Evolutionary conservation across 2,329 filamentous ascomycete genomes (phyloP).

Genomic region (Tolypocladium sp.): DNA sequence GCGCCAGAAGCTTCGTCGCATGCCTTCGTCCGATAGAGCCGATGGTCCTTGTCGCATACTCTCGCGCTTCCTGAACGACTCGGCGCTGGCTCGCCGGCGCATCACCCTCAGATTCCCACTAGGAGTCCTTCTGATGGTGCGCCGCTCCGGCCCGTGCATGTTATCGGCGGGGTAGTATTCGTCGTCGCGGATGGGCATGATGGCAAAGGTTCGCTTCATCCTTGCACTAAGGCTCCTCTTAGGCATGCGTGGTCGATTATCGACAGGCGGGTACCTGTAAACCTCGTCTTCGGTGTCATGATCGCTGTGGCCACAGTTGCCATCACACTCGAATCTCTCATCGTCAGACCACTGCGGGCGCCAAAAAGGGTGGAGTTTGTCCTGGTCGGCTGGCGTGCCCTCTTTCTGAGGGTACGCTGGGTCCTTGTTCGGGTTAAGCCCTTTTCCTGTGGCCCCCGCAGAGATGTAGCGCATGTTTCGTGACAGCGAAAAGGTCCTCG

Average conservation of each 20-base stretch:
- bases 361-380: slow-evolving; percentile 53
- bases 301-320: slow-evolving; percentile 22
- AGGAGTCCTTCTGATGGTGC: slow-evolving; percentile 48
- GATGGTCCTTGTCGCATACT: slow-evolving; percentile 22
- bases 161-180: slow-evolving; percentile 21
- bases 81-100: slow-evolving; percentile 38
- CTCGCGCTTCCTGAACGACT: slow-evolving; percentile 25
- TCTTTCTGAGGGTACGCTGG: slow-evolving; percentile 31
- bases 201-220: slow-evolving; percentile 51
- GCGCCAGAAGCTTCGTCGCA: slow-evolving; percentile 20
- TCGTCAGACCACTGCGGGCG: slow-evolving; percentile 39
- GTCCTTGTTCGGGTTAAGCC: slow-evolving; percentile 14
- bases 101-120: slow-evolving; percentile 54
- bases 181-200: slow-evolving; percentile 41
- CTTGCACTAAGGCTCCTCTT: slow-evolving; percentile 41
- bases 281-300: slow-evolving; percentile 29
- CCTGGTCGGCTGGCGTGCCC: slow-evolving; percentile 39
- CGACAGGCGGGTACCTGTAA: slow-evolving; percentile 37
- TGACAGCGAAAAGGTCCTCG: slow-evolving; percentile 46
- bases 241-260: slow-evolving; percentile 35
- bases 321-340: slow-evolving; percentile 19
- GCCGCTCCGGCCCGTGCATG: slow-evolving; percentile 35
- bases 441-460: slow-evolving; percentile 14
- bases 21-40: slow-evolving; percentile 16
- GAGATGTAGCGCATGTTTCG: slow-evolving; percentile 24